These are phyloP conservation scores for Colletotrichum sp. DNA, from an alignment of 2,329 filamentous ascomycete species.

Conservation along the genomic window DNA sequence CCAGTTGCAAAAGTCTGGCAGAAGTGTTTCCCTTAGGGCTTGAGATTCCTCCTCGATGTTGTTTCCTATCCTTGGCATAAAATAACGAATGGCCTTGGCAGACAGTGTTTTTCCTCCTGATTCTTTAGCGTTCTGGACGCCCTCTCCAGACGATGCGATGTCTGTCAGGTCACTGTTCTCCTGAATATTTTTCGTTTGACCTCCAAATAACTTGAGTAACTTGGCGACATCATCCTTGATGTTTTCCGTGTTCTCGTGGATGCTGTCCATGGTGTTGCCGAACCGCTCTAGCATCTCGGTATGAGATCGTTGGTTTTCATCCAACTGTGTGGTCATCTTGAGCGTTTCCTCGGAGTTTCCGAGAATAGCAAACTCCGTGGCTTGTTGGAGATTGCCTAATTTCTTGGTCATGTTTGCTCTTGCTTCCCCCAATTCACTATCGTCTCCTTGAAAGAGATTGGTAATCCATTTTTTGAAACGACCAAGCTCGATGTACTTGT, in stretches of 20 bases:
- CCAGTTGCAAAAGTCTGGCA: not conserved
- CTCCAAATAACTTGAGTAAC: not conserved
- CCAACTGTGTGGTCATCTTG: not conserved
- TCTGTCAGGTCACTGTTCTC: fast-evolving
- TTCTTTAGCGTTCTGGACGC: not conserved
- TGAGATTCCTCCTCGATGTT: not conserved
- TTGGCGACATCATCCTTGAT: not conserved
- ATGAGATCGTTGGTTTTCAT: not conserved
- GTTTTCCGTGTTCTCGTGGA: not conserved
- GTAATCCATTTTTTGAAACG: not conserved
- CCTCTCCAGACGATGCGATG: not conserved
- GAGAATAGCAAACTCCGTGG: not conserved
- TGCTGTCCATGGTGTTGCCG: not conserved
- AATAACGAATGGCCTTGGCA: not conserved
- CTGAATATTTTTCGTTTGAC: not conserved
- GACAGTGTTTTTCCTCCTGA: not conserved
- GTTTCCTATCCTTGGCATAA: not conserved
- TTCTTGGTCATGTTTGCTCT: not conserved
- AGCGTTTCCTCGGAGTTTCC: not conserved
- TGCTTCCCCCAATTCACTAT: not conserved
- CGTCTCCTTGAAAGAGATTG: not conserved
- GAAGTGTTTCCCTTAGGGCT: not conserved
- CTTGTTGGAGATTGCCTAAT: not conserved
- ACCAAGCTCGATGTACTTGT: not conserved
- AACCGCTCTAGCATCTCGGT: not conserved